Base-by-base conservation (phyloP, 192 early-diverging fungal genomes). In the Umbelopsis sp. region DNA sequence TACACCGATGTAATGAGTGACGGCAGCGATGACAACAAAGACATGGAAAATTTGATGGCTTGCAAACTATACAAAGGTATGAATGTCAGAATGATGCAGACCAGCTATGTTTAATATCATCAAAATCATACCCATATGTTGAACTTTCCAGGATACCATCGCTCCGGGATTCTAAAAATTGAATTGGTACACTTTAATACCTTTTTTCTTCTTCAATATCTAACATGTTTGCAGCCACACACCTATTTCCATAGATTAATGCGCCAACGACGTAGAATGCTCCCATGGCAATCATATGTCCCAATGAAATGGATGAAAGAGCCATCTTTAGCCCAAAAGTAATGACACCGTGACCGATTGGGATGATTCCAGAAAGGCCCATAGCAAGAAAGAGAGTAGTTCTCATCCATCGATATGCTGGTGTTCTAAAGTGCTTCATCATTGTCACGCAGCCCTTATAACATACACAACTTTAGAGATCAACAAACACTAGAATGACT, bases 41-140 rank as follows among this genome's bases (percentile, higher is more conserved):
- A 93, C 27, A 67, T 98, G 96, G 72, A 94, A 96, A 47, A 98
- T 94, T 81, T 98, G 96, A 74, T 96, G 95, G 44, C 91, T 94
- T 2, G 92, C 80, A 46, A 82, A 72, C 86, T 91, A 75, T 23
- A 49, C 25, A 73, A 20, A 3, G 27, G 1, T 1, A 3, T 30
- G 3, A 30, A 30, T 30, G 27, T 30, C 27, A 30, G 3, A 30
- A 30, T 30, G 3, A 30, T 30, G 27, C 27, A 30, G 27, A 2
- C 27, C 3, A 30, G 27, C 27, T 30, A 2, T 30, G 27, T 30
- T 30, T 30, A 30, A 30, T 1, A 30, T 30, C 27, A 30, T 30
- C 1, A 30, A 30, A 30, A 30, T 30, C 69, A 30, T 52, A 67
- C 72, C 85, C 85, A 92, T 66, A 90, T 83, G 73, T 96, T 93